Evolutionary conservation across 1,284 basidiomycete species (phyloP), one percentile per base, ranked within the genome.

Genomic region (Abortiporus biennis): DNA sequence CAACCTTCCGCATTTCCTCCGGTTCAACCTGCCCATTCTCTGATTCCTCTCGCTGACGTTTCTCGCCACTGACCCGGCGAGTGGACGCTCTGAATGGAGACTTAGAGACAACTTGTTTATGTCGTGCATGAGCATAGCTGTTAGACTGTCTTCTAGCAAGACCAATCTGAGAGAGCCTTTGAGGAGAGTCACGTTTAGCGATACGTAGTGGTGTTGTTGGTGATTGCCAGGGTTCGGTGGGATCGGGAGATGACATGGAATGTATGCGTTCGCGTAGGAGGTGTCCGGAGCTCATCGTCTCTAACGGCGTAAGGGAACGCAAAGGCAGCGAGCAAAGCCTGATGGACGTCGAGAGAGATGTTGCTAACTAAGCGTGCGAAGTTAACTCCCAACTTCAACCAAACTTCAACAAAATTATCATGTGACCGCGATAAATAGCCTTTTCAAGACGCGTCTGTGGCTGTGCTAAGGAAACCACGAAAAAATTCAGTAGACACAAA

Each of bases 31-130:
- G 76, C 27, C 80, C 73, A 44, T 78, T 68, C 65, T 85, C 76
- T 5, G 80, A 85, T 23, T 68, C 63, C 0, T 83, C 80, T 40
- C 77, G 77, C 19, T 78, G 76, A 1, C 84, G 69, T 55, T 87
- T 87, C 63, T 86, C 83, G 15, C 81, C 80, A 41, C 82, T 85
- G 17, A 81, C 78, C 8, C 72, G 70, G 39, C 84, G 71, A 6
- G 71, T 65, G 12, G 63, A 39, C 1, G 72, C 74, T 54, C 89
- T 91, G 72, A 97, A 97, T 6, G 89, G 89, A 8, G 89, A 93
- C 54, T 92, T 92, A 36, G 84, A 82, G 17, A 94, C 92, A 42
- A 93, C 80, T 53, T 85, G 82, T 62, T 86, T 90, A 48, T 70
- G 83, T 49, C 77, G 76, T 50, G 92, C 75, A 62, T 89, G 86